phyloP scores from a whole-genome alignment of 306 rosid genomes.

The Abrus precatorius region DNA sequence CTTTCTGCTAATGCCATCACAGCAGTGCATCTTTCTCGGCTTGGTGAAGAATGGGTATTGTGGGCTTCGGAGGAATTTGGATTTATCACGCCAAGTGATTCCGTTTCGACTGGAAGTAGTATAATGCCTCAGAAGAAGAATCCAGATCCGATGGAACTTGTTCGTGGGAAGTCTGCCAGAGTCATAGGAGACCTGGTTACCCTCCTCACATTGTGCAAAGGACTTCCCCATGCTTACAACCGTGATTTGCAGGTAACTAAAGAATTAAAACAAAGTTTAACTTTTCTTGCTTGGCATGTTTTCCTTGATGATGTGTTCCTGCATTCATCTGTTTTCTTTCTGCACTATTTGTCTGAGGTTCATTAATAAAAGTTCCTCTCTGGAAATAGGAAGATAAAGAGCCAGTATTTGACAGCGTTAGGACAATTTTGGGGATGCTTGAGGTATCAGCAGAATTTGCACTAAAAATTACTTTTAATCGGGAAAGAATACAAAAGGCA shows the following conservation, averaged over 20 bases:
- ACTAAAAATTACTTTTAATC: conserved; percentile 77
- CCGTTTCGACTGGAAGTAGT: conserved; percentile 97
- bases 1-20: conserved; percentile 89
- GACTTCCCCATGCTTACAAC: conserved; percentile 97
- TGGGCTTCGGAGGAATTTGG: conserved; percentile 99
- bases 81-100: conserved; percentile 88
- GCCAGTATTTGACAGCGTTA: conserved; percentile 94
- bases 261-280: conserved; percentile 10
- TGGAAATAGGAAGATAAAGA: conserved; percentile 92
- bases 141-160: conserved; percentile 99
- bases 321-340: conserved; percentile 26
- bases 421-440: conserved; percentile 95
- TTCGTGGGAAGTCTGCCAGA: conserved; percentile 97
- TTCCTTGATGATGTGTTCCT: neutral
- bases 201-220: conserved; percentile 92
- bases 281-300: conserved; percentile 28
- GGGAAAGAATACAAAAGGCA: conserved; percentile 78
- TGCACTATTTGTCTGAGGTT: conserved; percentile 13
- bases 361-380: conserved; percentile 25
- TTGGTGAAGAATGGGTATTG: conserved; percentile 98
- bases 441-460: conserved; percentile 97
- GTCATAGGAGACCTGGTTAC: conserved; percentile 90
- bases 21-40: conserved; percentile 96
- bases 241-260: conserved; percentile 91
- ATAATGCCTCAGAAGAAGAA: conserved; percentile 99